Evolutionary conservation across 805 yeast genomes (phyloP).

Genomic region (Cyberlindnera bimundalis): DNA sequence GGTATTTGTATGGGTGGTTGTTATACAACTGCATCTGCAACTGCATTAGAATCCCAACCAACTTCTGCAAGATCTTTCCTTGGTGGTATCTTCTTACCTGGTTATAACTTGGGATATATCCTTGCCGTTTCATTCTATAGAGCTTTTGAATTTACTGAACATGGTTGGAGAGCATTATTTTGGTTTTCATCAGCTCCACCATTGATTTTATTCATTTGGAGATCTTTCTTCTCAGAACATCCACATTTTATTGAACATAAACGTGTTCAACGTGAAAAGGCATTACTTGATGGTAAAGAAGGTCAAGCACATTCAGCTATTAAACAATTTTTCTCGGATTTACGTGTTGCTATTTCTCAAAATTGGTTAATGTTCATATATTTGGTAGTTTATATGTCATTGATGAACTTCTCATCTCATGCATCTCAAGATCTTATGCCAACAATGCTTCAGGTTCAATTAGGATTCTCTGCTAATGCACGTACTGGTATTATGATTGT

Average conservation of each 20-base stretch:
- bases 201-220: conserved; percentile 53
- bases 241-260: conserved; percentile 42
- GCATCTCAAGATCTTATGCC: conserved; percentile 76
- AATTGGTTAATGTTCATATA: conserved; percentile 64
- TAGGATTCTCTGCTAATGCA: conserved; percentile 41
- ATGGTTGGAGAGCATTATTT: conserved; percentile 67
- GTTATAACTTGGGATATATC: conserved; percentile 65
- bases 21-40: conserved; percentile 62
- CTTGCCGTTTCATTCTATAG: conserved; percentile 63
- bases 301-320: conserved; percentile 21
- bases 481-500: conserved; percentile 60
- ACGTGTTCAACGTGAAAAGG: conserved; percentile 22
- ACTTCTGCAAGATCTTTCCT: conserved; percentile 54
- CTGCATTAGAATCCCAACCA: conserved; percentile 66
- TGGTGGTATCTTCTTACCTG: conserved; percentile 56
- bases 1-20: conserved; percentile 74
- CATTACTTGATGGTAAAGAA: conserved; percentile 27
- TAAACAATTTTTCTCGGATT: conserved; percentile 26
- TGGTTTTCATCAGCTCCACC: conserved; percentile 77
- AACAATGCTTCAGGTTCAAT: conserved; percentile 54
- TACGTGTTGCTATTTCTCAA: conserved; percentile 36
- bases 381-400: conserved; percentile 59
- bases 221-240: conserved; percentile 59
- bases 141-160: conserved; percentile 49
- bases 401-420: conserved; percentile 69